Evolutionary conservation across 164 flowering plant genomes (phyloP).

Genomic region (Stephania japonica): DNA sequence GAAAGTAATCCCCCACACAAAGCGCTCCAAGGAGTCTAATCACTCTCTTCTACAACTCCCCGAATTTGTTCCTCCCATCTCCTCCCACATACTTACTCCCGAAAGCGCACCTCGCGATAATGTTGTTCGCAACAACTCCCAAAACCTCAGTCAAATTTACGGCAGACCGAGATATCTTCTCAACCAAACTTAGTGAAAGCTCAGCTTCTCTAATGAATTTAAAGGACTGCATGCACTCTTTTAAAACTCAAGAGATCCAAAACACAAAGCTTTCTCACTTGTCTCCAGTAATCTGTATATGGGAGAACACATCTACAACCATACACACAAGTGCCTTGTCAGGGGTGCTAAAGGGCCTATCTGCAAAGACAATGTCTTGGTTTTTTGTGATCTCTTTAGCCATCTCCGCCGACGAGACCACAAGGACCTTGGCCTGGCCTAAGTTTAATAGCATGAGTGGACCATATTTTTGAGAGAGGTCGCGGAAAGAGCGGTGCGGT

Average conservation of each 20-base stretch:
- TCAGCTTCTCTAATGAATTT: slow-evolving; percentile 17
- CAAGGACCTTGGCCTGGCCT: slow-evolving; percentile 5
- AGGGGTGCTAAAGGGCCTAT: neutral
- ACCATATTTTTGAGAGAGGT: slow-evolving; percentile 14
- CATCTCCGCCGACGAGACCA: slow-evolving; percentile 15
- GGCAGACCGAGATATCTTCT: neutral
- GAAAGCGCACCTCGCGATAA: too few relatives aligned
- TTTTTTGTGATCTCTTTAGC: slow-evolving; percentile 11
- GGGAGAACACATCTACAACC: slow-evolving; percentile 10
- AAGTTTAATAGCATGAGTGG: slow-evolving; percentile 15
- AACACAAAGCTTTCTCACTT: slow-evolving; percentile 2
- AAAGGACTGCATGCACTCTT: slow-evolving; percentile 7
- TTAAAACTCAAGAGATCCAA: slow-evolving; percentile 7
- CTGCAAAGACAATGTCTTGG: slow-evolving; percentile 9
- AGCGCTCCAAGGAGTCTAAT: neutral
- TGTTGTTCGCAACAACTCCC: too few relatives aligned
- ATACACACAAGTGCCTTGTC: slow-evolving; percentile 5
- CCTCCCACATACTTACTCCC: neutral
- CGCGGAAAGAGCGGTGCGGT: slow-evolving; percentile 5
- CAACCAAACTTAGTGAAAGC: slow-evolving; percentile 8
- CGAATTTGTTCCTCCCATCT: neutral
- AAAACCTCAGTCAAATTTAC: too few relatives aligned
- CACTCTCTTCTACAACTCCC: neutral
- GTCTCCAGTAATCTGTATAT: slow-evolving; percentile 9
- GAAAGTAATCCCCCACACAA: slow-evolving; percentile 3